Evolutionary conservation across 257 asterid genomes (phyloP), one percentile per base, ranked within the genome.

Genomic region (Catharanthus roseus): DNA sequence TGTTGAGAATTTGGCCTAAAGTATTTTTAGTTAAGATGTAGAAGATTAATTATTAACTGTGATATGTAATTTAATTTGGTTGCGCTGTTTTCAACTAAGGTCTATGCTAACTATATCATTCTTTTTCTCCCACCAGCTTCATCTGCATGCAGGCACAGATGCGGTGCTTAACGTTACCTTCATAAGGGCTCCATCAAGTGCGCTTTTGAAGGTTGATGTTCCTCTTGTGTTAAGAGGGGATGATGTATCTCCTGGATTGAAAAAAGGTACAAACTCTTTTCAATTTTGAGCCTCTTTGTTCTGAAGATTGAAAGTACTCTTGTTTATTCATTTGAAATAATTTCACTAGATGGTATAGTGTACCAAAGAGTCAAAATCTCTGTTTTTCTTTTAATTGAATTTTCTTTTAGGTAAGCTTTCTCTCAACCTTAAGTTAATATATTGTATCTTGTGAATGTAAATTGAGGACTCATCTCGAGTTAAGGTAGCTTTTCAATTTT

Each of bases 161-260:
- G 87, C 91, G 4, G 88, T 89, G 74, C 95, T 91, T 49, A 90
- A 91, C 76, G 88, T 89, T 60, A 91, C 99, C 10, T 95, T 95
- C 82, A 87, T 95, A 69, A 81, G 98, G 81, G 98, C 98, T 72
- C 99, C 97, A 38, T 77, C 98, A 50, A 85, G 75, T 77, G 92
- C 87, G 67, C 74, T 78, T 56, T 75, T 86, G 58, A 86, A 82
- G 78, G 95, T 92, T 62, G 95, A 90, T n/a, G 86, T 92, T 74
- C 97, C 98, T 76, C 87, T 90, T 41, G 86, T 88, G 6, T 90
- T 80, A 77, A 82, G 88, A 68, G 97, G 97, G 75, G 98, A 92
- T 9, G 98, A 92, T 80, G 86, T 90, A 56, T 90, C 97, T 66
- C 97, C 95, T 49, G 98, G 98, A 29, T 75, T 92, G 78, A 85